Conservation (phyloP, 2,329 filamentous ascomycete genomes). For the Fusarium sp. region DNA sequence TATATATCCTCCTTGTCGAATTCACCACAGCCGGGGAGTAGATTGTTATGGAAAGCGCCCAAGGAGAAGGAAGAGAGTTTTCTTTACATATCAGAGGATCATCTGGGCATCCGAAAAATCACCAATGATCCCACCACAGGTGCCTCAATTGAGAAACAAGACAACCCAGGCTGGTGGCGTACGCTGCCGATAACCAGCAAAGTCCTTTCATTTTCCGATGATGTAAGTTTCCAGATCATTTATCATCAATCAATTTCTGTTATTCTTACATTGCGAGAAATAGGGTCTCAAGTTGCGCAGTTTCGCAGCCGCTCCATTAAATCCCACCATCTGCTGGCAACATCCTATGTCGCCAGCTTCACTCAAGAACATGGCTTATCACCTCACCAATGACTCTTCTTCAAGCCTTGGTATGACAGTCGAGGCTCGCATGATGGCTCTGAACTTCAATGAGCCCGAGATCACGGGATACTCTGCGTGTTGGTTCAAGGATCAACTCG, state of each 20-base stretch:
- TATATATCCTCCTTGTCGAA: slow-evolving; percentile 34
- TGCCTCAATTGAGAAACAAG: not conserved
- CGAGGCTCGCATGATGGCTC: slow-evolving; percentile 16
- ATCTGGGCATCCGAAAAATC: slow-evolving; percentile 31
- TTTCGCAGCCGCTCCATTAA: slow-evolving; percentile 2
- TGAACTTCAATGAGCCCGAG: slow-evolving; percentile 19
- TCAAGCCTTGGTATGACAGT: not conserved
- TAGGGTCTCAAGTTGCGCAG: slow-evolving; percentile 32
- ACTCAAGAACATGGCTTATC: slow-evolving; percentile 13
- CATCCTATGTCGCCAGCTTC: slow-evolving; percentile 10
- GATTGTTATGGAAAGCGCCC: slow-evolving; percentile 9
- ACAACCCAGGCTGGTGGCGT: slow-evolving; percentile 24
- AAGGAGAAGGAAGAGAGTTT: not conserved
- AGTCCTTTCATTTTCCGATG: slow-evolving; percentile 7
- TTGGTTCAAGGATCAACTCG: slow-evolving; percentile 11
- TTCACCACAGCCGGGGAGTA: not conserved
- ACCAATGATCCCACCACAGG: not conserved
- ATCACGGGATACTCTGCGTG: slow-evolving; percentile 29
- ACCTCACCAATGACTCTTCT: not conserved
- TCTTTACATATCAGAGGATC: slow-evolving; percentile 30
- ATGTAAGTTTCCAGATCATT: slow-evolving; percentile 15
- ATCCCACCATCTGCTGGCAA: slow-evolving; percentile 15
- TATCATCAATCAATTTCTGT: not conserved
- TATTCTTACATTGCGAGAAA: slow-evolving; percentile 3
- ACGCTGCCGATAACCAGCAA: slow-evolving; percentile 9